A percentile compares a stretch with the other conserved stretches of the same genome.
Evolutionary conservation across 352 stramenopile genomes (phyloP).

Genomic region (Phytophthora crassamura): DNA sequence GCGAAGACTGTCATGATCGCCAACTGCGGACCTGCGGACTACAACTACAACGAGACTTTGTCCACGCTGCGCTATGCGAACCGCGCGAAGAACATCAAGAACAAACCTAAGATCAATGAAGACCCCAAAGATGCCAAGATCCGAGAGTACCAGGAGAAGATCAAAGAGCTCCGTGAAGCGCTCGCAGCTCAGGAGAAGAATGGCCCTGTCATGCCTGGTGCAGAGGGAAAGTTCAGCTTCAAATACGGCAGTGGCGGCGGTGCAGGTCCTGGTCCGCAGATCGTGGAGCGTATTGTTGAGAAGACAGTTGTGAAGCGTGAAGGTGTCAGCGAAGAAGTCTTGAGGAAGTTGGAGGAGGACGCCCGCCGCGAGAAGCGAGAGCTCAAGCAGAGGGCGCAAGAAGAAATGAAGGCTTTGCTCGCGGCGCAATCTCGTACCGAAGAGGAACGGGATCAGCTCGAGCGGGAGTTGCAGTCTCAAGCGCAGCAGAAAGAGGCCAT

Average conservation of each 20-base stretch:
- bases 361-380: slow-evolving; percentile 76
- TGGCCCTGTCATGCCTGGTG: slow-evolving; percentile 8
- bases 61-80: slow-evolving; percentile 95
- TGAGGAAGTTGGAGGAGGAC: slow-evolving; percentile 81
- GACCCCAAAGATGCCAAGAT: slow-evolving; percentile 84
- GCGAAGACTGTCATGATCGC: slow-evolving; percentile 98
- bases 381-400: slow-evolving; percentile 73
- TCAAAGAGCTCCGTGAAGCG: slow-evolving; percentile 60
- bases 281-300: slow-evolving; percentile 74
- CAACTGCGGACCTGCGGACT: slow-evolving; percentile 96
- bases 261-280: slow-evolving; percentile 45
- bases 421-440: slow-evolving; percentile 89
- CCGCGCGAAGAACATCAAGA: slow-evolving; percentile 95
- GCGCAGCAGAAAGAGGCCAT: slow-evolving; percentile 84
- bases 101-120: slow-evolving; percentile 93
- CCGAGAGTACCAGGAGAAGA: slow-evolving; percentile 69
- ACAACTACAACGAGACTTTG: slow-evolving; percentile 96
- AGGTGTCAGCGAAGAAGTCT: slow-evolving; percentile 77
- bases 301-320: slow-evolving; percentile 81
- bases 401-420: slow-evolving; percentile 85
- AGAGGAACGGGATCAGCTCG: slow-evolving; percentile 87
- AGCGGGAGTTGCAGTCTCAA: slow-evolving; percentile 88
- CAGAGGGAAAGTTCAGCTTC: slow-evolving; percentile 22
- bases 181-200: slow-evolving; percentile 69
- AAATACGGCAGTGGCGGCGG: slow-evolving; percentile 31